Evolutionary conservation across 2,329 filamentous ascomycete genomes (phyloP).

Genomic region (Hypoxylon rubiginosum): DNA sequence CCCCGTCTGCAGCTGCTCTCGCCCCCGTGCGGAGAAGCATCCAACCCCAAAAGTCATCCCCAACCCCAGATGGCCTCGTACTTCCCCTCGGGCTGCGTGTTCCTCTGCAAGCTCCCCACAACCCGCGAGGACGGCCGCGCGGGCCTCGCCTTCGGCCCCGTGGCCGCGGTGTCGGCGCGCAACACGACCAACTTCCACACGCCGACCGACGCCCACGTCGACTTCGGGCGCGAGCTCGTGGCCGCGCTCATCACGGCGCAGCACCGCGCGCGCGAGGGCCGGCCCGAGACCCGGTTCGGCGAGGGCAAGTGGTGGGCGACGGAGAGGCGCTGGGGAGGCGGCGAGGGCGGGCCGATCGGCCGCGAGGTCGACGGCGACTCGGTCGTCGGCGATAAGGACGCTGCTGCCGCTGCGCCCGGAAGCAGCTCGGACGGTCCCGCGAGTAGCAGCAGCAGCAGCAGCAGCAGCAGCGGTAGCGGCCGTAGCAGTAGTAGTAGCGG

Average conservation of each 20-base stretch:
- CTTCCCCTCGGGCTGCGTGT: slow-evolving; percentile 70
- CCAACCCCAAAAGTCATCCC: slow-evolving; percentile 9
- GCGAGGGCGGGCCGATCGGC: slow-evolving; percentile 72
- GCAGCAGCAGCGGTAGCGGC: neutral
- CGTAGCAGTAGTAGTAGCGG: slow-evolving; percentile 3
- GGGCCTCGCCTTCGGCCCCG: slow-evolving; percentile 72
- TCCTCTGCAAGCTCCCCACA: slow-evolving; percentile 70
- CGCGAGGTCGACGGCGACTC: slow-evolving; percentile 68
- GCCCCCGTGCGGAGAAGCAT: slow-evolving; percentile 37
- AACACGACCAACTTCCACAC: slow-evolving; percentile 65
- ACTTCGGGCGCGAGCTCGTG: slow-evolving; percentile 72
- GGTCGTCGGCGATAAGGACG: slow-evolving; percentile 62
- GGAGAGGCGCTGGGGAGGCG: slow-evolving; percentile 73
- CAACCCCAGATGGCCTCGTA: slow-evolving; percentile 62
- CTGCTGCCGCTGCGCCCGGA: slow-evolving; percentile 2
- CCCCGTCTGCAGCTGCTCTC: slow-evolving; percentile 68
- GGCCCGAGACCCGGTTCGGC: slow-evolving; percentile 68
- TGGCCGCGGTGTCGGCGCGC: slow-evolving; percentile 71
- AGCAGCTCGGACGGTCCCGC: neutral
- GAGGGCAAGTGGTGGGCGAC: slow-evolving; percentile 73
- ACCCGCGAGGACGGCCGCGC: slow-evolving; percentile 72
- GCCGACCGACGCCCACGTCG: slow-evolving; percentile 70
- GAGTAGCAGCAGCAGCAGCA: slow-evolving; percentile 2
- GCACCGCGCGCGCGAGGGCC: slow-evolving; percentile 71
- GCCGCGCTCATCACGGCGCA: slow-evolving; percentile 74